Percentiles rank a stretch among this genome's conserved stretches.
These are phyloP conservation scores for Starmera amethionina DNA, from an alignment of 805 yeast genomes.

Conservation along the genomic window DNA sequence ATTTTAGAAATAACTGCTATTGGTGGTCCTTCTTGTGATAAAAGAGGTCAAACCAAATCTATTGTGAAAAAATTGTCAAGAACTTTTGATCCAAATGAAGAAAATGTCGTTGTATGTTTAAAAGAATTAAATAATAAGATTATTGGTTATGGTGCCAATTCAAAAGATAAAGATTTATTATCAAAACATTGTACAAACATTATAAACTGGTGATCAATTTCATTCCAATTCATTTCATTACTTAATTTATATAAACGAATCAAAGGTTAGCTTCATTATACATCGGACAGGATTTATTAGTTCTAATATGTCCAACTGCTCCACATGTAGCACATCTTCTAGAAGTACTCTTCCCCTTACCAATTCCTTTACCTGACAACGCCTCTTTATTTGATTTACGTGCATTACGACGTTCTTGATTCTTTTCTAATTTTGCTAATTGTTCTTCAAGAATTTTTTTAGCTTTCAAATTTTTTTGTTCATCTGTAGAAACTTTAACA, in stretches of 20 bases:
- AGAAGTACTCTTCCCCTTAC: slow-evolving; percentile 33
- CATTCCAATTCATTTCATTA: neutral
- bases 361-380: slow-evolving; percentile 14
- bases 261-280: slow-evolving; percentile 38
- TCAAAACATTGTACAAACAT: slow-evolving; percentile 13
- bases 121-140: slow-evolving; percentile 19
- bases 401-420: slow-evolving; percentile 56
- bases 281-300: slow-evolving; percentile 84
- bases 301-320: slow-evolving; percentile 87
- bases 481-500: slow-evolving; percentile 69
- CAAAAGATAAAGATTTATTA: slow-evolving; percentile 8
- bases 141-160: slow-evolving; percentile 13
- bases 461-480: slow-evolving; percentile 69
- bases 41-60: slow-evolving; percentile 31
- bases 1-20: slow-evolving; percentile 23
- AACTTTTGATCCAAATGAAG: slow-evolving; percentile 28
- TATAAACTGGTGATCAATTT: slow-evolving; percentile 12
- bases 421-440: slow-evolving; percentile 71
- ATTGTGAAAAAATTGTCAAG: slow-evolving; percentile 28
- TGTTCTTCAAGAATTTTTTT: slow-evolving; percentile 73
- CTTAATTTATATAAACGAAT: neutral
- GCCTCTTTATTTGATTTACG: slow-evolving; percentile 40
- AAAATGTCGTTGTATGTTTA: slow-evolving; percentile 26
- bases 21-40: slow-evolving; percentile 36
- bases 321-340: slow-evolving; percentile 94